Percentiles rank a stretch among this genome's conserved stretches.
Evolutionary conservation across 768 basidiomycete species (phyloP).

Genomic region (Rhodotorula paludigena): DNA sequence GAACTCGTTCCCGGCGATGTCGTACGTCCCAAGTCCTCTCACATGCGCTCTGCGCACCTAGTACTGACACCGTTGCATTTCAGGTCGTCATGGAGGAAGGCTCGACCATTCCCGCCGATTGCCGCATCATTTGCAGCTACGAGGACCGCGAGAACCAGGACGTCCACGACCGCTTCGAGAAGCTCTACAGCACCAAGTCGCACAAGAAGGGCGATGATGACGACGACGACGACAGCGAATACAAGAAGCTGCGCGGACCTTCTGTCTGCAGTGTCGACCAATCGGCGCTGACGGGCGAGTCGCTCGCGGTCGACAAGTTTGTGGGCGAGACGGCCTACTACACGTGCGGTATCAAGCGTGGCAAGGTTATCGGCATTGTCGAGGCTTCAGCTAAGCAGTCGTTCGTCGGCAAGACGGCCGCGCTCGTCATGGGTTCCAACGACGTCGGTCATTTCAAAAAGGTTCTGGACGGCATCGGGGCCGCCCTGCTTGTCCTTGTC

Average conservation of each 20-base stretch:
- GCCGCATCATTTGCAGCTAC: slow-evolving; percentile 51
- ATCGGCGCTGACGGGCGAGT: slow-evolving; percentile 53
- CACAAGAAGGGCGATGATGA: slow-evolving; percentile 29
- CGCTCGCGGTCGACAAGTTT: slow-evolving; percentile 53
- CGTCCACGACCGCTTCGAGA: slow-evolving; percentile 43
- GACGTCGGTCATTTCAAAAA: slow-evolving; percentile 47
- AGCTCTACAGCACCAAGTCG: slow-evolving; percentile 39
- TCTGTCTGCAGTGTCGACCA: slow-evolving; percentile 52
- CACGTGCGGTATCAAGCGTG: slow-evolving; percentile 48
- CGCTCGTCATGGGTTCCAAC: slow-evolving; percentile 49
- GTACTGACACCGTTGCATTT: not conserved
- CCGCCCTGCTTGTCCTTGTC: slow-evolving; percentile 52
- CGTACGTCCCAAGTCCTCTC: slow-evolving; percentile 27
- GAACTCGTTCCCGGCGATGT: slow-evolving; percentile 54
- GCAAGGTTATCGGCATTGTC: slow-evolving; percentile 50
- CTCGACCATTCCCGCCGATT: slow-evolving; percentile 53
- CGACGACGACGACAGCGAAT: slow-evolving; percentile 47
- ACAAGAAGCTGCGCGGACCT: slow-evolving; percentile 50
- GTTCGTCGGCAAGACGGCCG: slow-evolving; percentile 54
- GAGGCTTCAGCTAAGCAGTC: slow-evolving; percentile 49
- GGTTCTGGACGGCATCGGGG: slow-evolving; percentile 47
- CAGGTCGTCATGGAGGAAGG: slow-evolving; percentile 52
- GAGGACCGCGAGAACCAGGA: slow-evolving; percentile 49
- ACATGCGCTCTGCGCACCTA: too few species aligned
- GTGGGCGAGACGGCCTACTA: slow-evolving; percentile 51